phyloP scores from a whole-genome alignment of 495 filamentous ascomycete species.

The Lasiosphaeria ovina region DNA sequence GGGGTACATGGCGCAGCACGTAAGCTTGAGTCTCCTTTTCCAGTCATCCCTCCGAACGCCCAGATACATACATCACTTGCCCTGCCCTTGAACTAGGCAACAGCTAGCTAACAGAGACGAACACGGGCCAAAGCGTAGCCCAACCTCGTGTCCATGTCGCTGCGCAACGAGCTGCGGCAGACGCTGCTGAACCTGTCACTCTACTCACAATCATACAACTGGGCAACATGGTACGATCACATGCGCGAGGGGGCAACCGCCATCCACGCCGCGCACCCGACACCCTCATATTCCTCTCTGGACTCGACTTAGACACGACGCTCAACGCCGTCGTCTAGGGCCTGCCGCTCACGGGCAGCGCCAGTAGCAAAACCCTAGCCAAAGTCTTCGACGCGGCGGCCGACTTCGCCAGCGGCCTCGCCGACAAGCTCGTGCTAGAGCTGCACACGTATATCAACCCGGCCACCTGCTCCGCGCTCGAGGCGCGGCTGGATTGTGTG shows the following conservation, averaged over 20 bases:
- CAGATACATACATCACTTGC: background rate
- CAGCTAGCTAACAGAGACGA: constrained; percentile 2
- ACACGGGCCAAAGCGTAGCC: constrained; percentile 45
- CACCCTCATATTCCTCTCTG: constrained; percentile 61
- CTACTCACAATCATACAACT: constrained; percentile 48
- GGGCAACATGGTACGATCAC: constrained; percentile 55
- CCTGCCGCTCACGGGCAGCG: constrained; percentile 44
- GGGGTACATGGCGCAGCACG: constrained; percentile 58
- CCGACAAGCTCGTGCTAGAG: constrained; percentile 58
- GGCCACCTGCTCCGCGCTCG: constrained; percentile 45
- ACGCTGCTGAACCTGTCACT: constrained; percentile 33
- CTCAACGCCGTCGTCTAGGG: constrained; percentile 54
- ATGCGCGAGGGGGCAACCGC: constrained; percentile 48
- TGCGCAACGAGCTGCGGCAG: constrained; percentile 60
- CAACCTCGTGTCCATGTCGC: constrained; percentile 49
- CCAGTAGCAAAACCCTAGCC: constrained; percentile 37
- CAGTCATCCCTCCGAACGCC: background rate
- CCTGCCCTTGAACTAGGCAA: background rate
- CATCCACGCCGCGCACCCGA: constrained; percentile 53
- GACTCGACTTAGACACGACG: constrained; percentile 56
- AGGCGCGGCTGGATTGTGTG: constrained; percentile 37
- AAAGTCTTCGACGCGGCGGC: background rate
- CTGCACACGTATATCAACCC: constrained; percentile 59
- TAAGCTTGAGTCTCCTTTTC: constrained; percentile 19
- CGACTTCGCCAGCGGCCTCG: constrained; percentile 43